Evolutionary conservation across 345 rosid species (phyloP).

Genomic region (Eucalyptus fibrosa): DNA sequence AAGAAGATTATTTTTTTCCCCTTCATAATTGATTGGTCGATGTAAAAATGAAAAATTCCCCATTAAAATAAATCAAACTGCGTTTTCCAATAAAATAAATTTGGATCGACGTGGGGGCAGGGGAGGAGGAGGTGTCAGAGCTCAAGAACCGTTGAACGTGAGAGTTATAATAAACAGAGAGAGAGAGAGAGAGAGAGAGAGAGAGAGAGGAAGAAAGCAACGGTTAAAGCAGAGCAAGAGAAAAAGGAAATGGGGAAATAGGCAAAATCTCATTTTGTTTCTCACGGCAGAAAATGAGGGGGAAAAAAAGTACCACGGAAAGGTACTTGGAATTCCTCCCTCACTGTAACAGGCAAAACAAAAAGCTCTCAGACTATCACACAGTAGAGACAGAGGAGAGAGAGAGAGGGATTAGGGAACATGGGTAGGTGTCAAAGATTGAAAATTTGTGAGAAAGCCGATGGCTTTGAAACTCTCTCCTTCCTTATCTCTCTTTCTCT

Average conservation of each 20-base stretch:
- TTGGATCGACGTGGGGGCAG: background rate
- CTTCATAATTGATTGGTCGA: background rate
- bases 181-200: background rate
- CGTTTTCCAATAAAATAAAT: background rate
- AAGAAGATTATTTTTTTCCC: background rate
- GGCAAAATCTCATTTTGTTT: background rate
- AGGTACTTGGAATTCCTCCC: background rate
- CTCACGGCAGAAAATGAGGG: background rate
- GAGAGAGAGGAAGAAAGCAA: background rate
- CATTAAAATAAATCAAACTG: background rate
- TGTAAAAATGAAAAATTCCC: background rate
- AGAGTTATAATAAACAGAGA: background rate
- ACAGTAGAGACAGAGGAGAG: background rate
- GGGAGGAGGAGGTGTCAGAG: background rate
- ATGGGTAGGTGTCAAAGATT: background rate
- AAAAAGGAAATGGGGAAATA: background rate
- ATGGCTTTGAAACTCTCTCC: background rate
- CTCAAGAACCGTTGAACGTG: background rate
- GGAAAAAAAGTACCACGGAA: slow-evolving; percentile 9
- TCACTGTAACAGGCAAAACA: background rate
- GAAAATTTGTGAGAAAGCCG: background rate
- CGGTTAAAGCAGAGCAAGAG: background rate
- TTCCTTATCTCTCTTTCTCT: background rate
- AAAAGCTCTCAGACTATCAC: background rate
- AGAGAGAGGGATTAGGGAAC: background rate